Conservation (phyloP, 2,329 filamentous ascomycete species). For the Tolypocladium pustulatum region DNA sequence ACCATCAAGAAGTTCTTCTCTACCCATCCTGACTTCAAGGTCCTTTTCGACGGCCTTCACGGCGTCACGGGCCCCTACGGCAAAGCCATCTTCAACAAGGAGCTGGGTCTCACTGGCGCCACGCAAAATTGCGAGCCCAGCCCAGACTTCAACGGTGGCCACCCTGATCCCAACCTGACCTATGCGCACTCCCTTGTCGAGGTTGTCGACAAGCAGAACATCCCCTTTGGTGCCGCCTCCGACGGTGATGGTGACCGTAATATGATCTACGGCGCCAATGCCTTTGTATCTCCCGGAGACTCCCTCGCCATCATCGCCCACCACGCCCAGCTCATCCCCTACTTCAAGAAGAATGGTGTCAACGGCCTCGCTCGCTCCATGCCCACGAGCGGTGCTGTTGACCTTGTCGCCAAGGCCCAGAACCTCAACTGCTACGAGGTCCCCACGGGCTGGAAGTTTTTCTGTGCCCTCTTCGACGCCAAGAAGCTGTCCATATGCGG, state of each 20-base stretch:
- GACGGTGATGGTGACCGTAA: constrained; percentile 98
- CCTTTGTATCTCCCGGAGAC: constrained; percentile 94
- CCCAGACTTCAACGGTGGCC: constrained; percentile 92
- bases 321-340: constrained; percentile 91
- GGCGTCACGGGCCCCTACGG: constrained; percentile 96
- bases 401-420: constrained; percentile 92
- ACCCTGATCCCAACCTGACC: constrained; percentile 95
- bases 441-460: constrained; percentile 98
- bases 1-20: constrained; percentile 91
- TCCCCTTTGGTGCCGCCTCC: constrained; percentile 93
- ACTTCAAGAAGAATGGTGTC: constrained; percentile 96
- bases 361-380: constrained; percentile 93
- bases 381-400: constrained; percentile 92
- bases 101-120: constrained; percentile 68
- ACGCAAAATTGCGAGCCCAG: constrained; percentile 89
- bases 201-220: constrained; percentile 78
- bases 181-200: constrained; percentile 94
- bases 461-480: constrained; percentile 90
- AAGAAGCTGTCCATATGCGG: constrained; percentile 97
- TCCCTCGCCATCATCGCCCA: constrained; percentile 97
- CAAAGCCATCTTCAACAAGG: constrained; percentile 86
- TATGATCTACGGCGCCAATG: constrained; percentile 98
- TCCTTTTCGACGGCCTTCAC: constrained; percentile 88
- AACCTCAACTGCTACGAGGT: constrained; percentile 90
- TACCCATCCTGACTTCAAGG: constrained; percentile 82